These are phyloP conservation scores for Trichoderma gamsii DNA, from an alignment of 495 filamentous ascomycete genomes.

Conservation along the genomic window DNA sequence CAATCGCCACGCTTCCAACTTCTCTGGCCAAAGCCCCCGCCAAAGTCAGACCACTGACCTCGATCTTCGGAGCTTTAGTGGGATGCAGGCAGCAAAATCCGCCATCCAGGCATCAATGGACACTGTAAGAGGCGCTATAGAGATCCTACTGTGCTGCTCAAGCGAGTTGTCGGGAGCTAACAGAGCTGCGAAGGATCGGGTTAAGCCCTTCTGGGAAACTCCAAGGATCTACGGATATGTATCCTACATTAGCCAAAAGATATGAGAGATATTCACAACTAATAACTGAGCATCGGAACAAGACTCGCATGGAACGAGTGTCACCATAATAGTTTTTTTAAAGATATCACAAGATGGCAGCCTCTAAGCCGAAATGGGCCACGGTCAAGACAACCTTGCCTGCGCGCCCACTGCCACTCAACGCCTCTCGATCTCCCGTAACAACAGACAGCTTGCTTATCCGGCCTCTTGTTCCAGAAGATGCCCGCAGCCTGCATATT, in stretches of 20 bases:
- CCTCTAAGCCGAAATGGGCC: constrained; percentile 10
- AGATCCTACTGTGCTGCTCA: neutral
- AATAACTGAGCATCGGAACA: neutral
- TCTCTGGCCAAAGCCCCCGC: too few relatives aligned
- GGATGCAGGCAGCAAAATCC: too few relatives aligned
- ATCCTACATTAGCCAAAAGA: neutral
- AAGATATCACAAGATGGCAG: neutral
- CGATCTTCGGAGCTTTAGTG: too few relatives aligned
- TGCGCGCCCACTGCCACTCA: constrained; percentile 25
- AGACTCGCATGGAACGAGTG: neutral
- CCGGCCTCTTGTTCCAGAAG: constrained; percentile 31
- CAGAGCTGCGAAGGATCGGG: neutral
- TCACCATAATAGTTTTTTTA: neutral
- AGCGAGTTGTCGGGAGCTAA: neutral
- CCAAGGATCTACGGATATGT: neutral
- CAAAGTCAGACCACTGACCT: too few relatives aligned
- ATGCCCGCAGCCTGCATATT: constrained; percentile 32
- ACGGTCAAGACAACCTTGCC: constrained; percentile 35
- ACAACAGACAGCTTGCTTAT: constrained; percentile 40
- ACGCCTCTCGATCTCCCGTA: constrained; percentile 25
- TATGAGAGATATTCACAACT: neutral
- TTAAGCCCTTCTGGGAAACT: neutral
- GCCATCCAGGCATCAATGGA: too few relatives aligned
- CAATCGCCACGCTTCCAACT: too few relatives aligned
- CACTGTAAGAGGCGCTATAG: too few relatives aligned